Evolutionary conservation across 1,284 basidiomycete species (phyloP).

Genomic region (Moesziomyces sp.): DNA sequence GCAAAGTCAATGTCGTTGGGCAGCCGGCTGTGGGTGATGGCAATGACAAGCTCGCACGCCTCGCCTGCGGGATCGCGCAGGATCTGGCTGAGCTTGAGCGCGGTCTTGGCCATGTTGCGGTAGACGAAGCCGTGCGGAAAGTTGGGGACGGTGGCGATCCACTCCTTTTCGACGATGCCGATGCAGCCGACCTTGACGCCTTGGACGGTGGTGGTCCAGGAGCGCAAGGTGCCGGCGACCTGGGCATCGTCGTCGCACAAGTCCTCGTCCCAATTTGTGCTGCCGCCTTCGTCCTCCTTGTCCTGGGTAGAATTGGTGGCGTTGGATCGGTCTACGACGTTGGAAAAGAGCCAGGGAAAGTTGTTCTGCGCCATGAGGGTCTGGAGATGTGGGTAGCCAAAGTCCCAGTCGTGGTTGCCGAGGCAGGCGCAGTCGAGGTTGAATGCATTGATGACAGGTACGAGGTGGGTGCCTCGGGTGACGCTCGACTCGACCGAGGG

Average conservation of each 20-base stretch:
- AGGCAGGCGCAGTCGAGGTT: constrained; percentile 71
- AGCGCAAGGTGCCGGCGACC: constrained; percentile 66
- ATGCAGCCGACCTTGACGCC: constrained; percentile 81
- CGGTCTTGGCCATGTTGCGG: constrained; percentile 54
- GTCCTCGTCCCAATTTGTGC: constrained; percentile 69
- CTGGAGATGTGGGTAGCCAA: constrained; percentile 47
- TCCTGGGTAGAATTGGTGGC: constrained; percentile 71
- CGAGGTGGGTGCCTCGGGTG: constrained; percentile 91
- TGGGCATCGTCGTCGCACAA: constrained; percentile 70
- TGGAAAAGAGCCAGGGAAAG: constrained; percentile 42
- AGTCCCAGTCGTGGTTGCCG: constrained; percentile 69
- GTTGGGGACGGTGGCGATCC: constrained; percentile 84
- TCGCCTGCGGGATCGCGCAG: constrained; percentile 79
- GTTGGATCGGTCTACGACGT: constrained; percentile 75
- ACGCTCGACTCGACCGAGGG: constrained; percentile 87
- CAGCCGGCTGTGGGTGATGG: constrained; percentile 81
- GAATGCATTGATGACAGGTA: constrained; percentile 68
- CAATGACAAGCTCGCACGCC: constrained; percentile 76
- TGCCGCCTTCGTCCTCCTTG: constrained; percentile 5
- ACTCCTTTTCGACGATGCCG: constrained; percentile 85
- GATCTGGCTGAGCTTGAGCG: constrained; percentile 73
- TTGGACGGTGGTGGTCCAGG: constrained; percentile 75
- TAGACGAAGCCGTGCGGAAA: constrained; percentile 79
- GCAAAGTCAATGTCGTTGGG: constrained; percentile 74
- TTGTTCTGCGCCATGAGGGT: constrained; percentile 37